phyloP scores from a whole-genome alignment of 257 asterid species.

The Przewalskia tangutica region DNA sequence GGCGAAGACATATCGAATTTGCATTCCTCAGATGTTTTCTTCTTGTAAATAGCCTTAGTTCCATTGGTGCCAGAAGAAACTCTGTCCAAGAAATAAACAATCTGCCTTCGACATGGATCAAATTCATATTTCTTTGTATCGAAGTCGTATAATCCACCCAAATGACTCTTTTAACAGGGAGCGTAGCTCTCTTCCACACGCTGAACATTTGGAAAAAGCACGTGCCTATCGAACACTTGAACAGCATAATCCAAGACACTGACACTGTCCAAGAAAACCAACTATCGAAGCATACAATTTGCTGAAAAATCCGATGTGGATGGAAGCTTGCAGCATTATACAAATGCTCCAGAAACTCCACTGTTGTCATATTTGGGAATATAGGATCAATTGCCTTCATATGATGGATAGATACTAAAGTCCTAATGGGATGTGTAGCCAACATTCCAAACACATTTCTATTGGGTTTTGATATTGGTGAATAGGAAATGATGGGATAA shows the following conservation, averaged over 20 bases:
- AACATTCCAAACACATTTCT: slow-evolving; percentile 59
- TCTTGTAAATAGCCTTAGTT: slow-evolving; percentile 33
- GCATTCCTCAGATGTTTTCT: slow-evolving; percentile 35
- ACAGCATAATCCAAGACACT: slow-evolving; percentile 77
- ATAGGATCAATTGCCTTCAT: slow-evolving; percentile 41
- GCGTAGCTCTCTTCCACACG: slow-evolving; percentile 41
- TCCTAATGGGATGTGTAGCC: slow-evolving; percentile 55
- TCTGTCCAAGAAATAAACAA: slow-evolving; percentile 38
- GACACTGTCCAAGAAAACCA: slow-evolving; percentile 77
- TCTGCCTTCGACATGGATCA: slow-evolving; percentile 52
- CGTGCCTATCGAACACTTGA: slow-evolving; percentile 40
- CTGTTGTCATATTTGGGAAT: slow-evolving; percentile 49
- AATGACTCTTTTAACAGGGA: slow-evolving; percentile 41
- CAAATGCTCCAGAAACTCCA: slow-evolving; percentile 40
- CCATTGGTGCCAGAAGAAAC: slow-evolving; percentile 19
- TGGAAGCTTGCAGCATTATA: slow-evolving; percentile 38
- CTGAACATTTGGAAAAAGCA: slow-evolving; percentile 37
- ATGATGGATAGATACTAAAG: slow-evolving; percentile 66
- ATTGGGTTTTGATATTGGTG: too few relatives aligned
- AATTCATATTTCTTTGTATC: slow-evolving; percentile 25
- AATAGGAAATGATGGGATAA: too few relatives aligned
- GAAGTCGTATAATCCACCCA: slow-evolving; percentile 12
- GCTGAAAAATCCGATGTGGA: slow-evolving; percentile 61
- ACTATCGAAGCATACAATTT: slow-evolving; percentile 63
- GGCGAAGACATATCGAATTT: slow-evolving; percentile 46